phyloP scores from a whole-genome alignment of 2,329 filamentous ascomycete species.

The Cercospora janseana region DNA sequence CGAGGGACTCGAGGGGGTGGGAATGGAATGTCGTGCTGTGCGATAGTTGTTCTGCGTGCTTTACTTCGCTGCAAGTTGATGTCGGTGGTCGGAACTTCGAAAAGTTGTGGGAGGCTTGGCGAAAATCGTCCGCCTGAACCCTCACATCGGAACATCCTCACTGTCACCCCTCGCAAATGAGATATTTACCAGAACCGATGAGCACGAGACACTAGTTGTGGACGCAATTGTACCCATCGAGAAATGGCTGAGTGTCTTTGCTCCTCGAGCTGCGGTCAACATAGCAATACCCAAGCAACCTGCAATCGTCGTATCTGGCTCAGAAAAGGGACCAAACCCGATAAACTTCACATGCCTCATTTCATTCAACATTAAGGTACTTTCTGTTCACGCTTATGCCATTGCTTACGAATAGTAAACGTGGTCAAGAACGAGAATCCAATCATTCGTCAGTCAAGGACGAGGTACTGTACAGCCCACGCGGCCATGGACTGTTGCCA shows the following conservation, averaged over 20 bases:
- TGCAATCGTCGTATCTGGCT: not conserved
- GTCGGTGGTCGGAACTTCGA: constrained; percentile 4
- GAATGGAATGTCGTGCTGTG: not conserved
- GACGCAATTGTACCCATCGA: too few species aligned
- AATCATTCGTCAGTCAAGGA: constrained; percentile 11
- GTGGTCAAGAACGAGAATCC: constrained; percentile 20
- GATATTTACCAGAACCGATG: too few species aligned
- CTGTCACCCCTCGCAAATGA: too few species aligned
- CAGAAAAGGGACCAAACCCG: not conserved
- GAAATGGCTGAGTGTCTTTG: too few species aligned
- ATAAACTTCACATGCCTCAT: constrained; percentile 9
- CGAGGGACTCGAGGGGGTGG: constrained; percentile 9
- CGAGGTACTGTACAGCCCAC: constrained; percentile 22
- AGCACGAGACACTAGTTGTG: too few species aligned
- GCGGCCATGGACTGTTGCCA: constrained; percentile 13
- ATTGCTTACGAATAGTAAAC: constrained; percentile 16
- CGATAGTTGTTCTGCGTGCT: not conserved
- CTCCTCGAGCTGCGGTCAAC: not conserved
- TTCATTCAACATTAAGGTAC: constrained; percentile 20
- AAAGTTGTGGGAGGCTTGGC: constrained; percentile 8
- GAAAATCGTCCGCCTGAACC: too few species aligned
- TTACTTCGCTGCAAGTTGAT: not conserved
- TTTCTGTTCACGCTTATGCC: constrained; percentile 9
- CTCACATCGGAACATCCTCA: too few species aligned
- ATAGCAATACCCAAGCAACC: not conserved